These are phyloP conservation scores for Monilinia fructigena DNA, from an alignment of 2,329 filamentous ascomycete species.

Conservation along the genomic window DNA sequence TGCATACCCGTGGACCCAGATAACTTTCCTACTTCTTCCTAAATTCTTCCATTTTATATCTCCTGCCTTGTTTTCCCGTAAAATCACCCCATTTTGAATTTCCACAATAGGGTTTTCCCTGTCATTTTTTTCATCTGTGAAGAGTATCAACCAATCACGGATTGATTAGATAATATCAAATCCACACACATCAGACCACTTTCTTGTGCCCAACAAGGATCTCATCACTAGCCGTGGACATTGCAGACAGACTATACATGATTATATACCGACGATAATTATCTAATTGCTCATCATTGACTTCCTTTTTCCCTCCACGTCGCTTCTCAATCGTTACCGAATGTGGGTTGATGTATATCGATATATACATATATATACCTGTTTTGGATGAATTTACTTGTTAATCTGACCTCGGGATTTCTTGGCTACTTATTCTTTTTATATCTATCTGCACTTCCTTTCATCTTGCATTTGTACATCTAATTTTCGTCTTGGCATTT, in stretches of 20 bases:
- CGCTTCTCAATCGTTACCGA: neutral
- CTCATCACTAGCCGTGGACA: neutral
- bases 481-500: conserved; percentile 22
- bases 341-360: neutral
- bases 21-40: neutral
- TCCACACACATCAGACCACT: conserved; percentile 24
- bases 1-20: too few relatives aligned
- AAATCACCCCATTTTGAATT: conserved; percentile 11
- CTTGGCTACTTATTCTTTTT: neutral
- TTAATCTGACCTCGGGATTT: neutral
- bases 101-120: neutral
- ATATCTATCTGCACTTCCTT: too few relatives aligned
- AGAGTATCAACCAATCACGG: neutral
- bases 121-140: neutral
- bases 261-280: too few relatives aligned
- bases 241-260: neutral
- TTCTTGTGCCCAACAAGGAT: conserved; percentile 22
- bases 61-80: neutral
- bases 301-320: conserved; percentile 2
- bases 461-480: neutral
- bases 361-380: neutral
- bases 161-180: too few relatives aligned
- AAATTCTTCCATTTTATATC: neutral
- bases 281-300: neutral
- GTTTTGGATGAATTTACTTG: too few relatives aligned